Evolutionary conservation across 2,329 filamentous ascomycete genomes (phyloP).

Genomic region (Sporothrix schenckii): DNA sequence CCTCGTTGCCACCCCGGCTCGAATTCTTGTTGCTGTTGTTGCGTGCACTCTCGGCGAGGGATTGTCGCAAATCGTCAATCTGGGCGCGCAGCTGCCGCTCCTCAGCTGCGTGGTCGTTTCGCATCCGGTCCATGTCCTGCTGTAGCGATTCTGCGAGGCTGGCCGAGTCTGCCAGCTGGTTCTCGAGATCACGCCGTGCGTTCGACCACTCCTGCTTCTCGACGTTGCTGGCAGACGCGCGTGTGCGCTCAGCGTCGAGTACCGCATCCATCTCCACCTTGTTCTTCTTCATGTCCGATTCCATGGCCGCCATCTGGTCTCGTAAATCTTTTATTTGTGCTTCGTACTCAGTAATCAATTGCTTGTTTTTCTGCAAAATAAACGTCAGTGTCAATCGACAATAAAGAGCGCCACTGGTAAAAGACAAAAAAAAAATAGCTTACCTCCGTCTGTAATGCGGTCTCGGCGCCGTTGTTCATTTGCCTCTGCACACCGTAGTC

Average conservation of each 20-base stretch:
- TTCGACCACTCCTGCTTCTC: constrained; percentile 75
- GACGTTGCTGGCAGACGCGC: constrained; percentile 54
- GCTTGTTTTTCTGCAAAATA: constrained; percentile 33
- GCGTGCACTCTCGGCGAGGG: constrained; percentile 38
- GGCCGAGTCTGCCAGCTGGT: constrained; percentile 72
- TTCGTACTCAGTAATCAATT: constrained; percentile 77
- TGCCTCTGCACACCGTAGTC: constrained; percentile 48
- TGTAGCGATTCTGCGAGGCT: constrained; percentile 78
- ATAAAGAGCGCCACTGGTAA: too few species aligned
- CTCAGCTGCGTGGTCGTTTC: constrained; percentile 66
- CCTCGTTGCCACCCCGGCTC: constrained; percentile 48
- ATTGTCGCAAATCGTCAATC: constrained; percentile 57
- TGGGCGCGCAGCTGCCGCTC: constrained; percentile 66
- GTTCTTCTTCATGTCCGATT: constrained; percentile 69
- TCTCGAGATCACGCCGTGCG: constrained; percentile 68
- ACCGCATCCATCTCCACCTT: constrained; percentile 68
- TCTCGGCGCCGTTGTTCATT: constrained; percentile 44
- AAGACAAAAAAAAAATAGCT: not conserved
- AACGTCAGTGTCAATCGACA: not conserved
- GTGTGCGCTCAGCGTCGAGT: constrained; percentile 61
- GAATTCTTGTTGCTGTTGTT: constrained; percentile 11
- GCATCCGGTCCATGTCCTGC: constrained; percentile 74
- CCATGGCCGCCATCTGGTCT: constrained; percentile 71
- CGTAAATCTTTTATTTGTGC: constrained; percentile 73
- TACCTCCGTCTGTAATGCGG: constrained; percentile 48